Evolutionary conservation across 495 filamentous ascomycete species (phyloP), one percentile per base, ranked within the genome.

Genomic region (Geoglossum glabrum): DNA sequence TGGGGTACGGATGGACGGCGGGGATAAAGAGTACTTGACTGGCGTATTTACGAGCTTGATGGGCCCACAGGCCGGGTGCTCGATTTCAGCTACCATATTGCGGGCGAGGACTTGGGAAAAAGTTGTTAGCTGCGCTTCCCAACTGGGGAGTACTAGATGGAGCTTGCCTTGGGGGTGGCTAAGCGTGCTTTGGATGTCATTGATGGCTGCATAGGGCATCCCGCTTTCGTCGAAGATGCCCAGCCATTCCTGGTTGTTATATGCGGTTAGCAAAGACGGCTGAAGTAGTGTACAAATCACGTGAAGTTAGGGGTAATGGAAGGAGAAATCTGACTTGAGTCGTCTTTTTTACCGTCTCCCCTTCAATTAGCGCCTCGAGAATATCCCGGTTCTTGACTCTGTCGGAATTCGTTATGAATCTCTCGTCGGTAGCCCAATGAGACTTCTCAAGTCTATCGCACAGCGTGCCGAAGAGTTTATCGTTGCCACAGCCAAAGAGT

Each of bases 41-140:
- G 92, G 92, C n/a, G 90, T 90, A 64, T 92, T 95, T 26, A 98
- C 80, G 57, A 97, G 65, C 69, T 89, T 90, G 60, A 97, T 86
- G 2, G 81, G 79, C 0, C 92, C 92, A 65, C 89, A 95, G 2
- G 72, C 69, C 3, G 78, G 79, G 66, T 98, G 92, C 0, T 95
- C 79, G 25, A 96, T 73, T 63, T 92, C 86, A 5, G 81, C 77
- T 4, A 98, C 82, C 92, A 98, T 97, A 45, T 80, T 74, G 57
- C 92, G 75, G 27, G 90, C 90, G 55, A 76, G 73, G 1, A 90
- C 89, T 83, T 4, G 21, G 19, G 26, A 21, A 8, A 3, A 3
- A 21, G 6, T 3, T 61, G 46, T 45, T 60, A 27, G 19, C 19
- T 19, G n/a, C 3, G 45, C 21, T 26, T 45, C 47, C 1, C 3